Conservation (phyloP, 192 early-diverging fungal species). For the Phlyctochytrium planicorne region DNA sequence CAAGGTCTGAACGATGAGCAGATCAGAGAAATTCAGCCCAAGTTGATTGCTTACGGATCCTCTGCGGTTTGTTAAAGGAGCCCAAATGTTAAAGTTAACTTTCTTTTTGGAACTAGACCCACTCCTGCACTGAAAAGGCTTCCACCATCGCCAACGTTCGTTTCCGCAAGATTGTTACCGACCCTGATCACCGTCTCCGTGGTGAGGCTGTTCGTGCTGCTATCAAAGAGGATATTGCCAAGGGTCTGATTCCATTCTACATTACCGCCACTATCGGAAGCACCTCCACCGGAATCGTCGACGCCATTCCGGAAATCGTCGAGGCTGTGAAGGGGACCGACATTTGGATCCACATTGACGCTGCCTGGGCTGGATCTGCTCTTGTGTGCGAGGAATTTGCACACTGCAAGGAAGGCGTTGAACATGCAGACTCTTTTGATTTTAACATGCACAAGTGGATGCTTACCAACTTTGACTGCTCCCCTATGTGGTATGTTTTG, state of each 20-base stretch:
- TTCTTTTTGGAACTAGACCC: conserved; percentile 51
- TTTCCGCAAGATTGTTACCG: conserved; percentile 37
- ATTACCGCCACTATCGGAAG: conserved; percentile 65
- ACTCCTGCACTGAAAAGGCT: conserved; percentile 55
- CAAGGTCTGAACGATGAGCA: conserved; percentile 34
- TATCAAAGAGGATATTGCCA: conserved; percentile 45
- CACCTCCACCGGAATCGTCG: conserved; percentile 55
- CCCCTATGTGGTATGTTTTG: conserved; percentile 50
- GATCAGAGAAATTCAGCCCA: conserved; percentile 16
- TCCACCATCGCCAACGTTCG: conserved; percentile 48
- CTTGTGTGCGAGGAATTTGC: conserved; percentile 59
- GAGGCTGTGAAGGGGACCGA: conserved; percentile 37
- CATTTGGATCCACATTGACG: conserved; percentile 67
- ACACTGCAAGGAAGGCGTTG: conserved; percentile 42
- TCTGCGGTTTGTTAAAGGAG: conserved; percentile 33
- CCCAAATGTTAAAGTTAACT: neutral
- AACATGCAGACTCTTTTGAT: conserved; percentile 58
- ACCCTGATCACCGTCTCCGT: conserved; percentile 30
- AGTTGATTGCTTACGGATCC: conserved; percentile 59
- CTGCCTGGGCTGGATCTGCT: conserved; percentile 62
- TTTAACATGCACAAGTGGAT: conserved; percentile 69
- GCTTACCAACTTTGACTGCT: conserved; percentile 66
- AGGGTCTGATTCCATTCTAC: conserved; percentile 64
- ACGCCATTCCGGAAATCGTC: conserved; percentile 55
- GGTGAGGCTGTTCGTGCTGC: conserved; percentile 43